Base-by-base conservation (phyloP, 2,329 filamentous ascomycete genomes). In the Hyphodiscus sp. region DNA sequence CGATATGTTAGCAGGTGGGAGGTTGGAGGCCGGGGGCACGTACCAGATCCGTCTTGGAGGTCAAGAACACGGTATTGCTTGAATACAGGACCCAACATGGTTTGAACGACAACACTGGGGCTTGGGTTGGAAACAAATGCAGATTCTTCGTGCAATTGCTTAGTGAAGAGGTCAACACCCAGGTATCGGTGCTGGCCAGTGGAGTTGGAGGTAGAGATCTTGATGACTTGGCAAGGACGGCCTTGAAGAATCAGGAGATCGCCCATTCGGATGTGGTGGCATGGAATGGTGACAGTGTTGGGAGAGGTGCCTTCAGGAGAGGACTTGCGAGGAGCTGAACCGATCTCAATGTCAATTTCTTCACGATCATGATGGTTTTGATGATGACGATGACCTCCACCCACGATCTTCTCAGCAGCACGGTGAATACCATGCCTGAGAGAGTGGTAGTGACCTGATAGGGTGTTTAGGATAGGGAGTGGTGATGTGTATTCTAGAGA, bases 21-120 rank as follows among this genome's bases (percentile, higher is more conserved):
- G 7, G 20, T 33, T 15, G 13, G 29, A 3, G 2, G 29, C 38
- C 20, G n/a, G 2, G 20, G 74, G 3, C 9, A 60, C 65, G 76
- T 75, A 69, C 81, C 79, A 67, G 85, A 67, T 66, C 82, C 91
- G 63, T 95, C 89, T 74, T 91, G 86, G 74, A 99, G 87, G 80
- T 99, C 94, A 59, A 99, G 87, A 71, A 99, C 92, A 70, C 94
- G 91, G 87, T 99, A 99, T 83, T 97, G 94, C 90, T 97, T 97
- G 90, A 97, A 96, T 79, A 97, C 85, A 61, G 94, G 94, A 67
- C 92, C 94, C 64, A 95, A 88, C 91, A 99, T 97, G 79, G 92
- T 97, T 87, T 99, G 94, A 69, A 99, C 92, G 61, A 97, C 85
- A 58, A 99, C 94, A 66, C 89, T 96, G 66, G 92, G 92, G 63